These are phyloP conservation scores for Starmerella etchellsii DNA, from an alignment of 805 yeast species.

Conservation along the genomic window DNA sequence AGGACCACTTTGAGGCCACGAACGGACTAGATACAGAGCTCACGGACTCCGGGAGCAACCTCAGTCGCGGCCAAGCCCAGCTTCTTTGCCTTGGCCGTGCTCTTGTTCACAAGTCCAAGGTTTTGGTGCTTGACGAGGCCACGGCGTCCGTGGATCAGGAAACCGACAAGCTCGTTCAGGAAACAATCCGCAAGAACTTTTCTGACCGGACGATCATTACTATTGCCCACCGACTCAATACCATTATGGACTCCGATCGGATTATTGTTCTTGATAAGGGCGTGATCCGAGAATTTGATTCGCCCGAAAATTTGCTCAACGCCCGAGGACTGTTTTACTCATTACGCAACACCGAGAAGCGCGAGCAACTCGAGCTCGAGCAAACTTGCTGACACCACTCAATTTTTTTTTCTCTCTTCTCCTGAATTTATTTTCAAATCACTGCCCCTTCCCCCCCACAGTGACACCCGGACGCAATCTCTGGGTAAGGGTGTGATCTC, in stretches of 20 bases:
- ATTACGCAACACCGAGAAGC: constrained; percentile 13
- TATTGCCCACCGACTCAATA: constrained; percentile 73
- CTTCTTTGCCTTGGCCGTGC: constrained; percentile 70
- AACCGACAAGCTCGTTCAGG: constrained; percentile 63
- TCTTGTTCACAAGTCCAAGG: constrained; percentile 50
- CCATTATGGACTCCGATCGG: constrained; percentile 66
- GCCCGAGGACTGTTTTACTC: constrained; percentile 18
- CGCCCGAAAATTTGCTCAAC: constrained; percentile 32
- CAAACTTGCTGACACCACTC: too few relatives aligned
- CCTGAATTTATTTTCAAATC: too few relatives aligned
- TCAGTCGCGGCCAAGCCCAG: constrained; percentile 76
- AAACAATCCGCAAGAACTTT: constrained; percentile 57
- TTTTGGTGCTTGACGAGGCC: constrained; percentile 68
- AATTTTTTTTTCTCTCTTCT: too few relatives aligned
- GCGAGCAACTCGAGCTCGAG: too few relatives aligned
- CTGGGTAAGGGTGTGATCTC: too few relatives aligned
- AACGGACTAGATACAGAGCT: constrained; percentile 39
- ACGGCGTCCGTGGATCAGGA: constrained; percentile 72
- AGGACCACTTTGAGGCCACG: constrained; percentile 48
- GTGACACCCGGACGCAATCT: too few relatives aligned
- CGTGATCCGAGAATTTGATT: constrained; percentile 54
- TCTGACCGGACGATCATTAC: constrained; percentile 61
- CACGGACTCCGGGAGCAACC: constrained; percentile 60
- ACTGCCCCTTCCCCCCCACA: too few relatives aligned
- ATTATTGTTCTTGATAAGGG: constrained; percentile 64